Evolutionary conservation across 371 early-diverging fungal species (phyloP), one percentile per base, ranked within the genome.

Genomic region (Mucor lusitanicus): DNA sequence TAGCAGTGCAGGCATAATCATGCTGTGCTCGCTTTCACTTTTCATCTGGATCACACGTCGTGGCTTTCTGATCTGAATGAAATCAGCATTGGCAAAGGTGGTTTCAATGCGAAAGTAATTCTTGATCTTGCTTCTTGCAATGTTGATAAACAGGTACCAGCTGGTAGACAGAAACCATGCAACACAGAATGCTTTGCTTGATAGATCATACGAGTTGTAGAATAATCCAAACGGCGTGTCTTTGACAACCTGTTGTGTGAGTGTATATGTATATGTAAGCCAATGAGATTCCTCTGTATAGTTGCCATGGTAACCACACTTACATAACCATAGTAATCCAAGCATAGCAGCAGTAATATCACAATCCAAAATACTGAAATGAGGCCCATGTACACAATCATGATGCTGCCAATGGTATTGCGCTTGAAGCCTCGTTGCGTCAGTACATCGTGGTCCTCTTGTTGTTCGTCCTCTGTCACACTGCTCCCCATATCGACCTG

Each of bases 291-390:
- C n/a, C n/a, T n/a, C n/a, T n/a, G n/a, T n/a, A 9, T 12, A 3
- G 6, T 13, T 25, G 69, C 55, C 13, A 32, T 33, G 17, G 9
- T 42, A 19, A 1, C 12, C 8, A 15, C 60, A 55, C 65, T 57
- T 61, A 73, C 79, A 71, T 76, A 72, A 15, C 80, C 77, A 59
- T 80, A 92, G 79, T 91, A 90, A 73, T 92, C 92, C 6, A 85
- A 63, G 37, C 83, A 81, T 6, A 91, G 64, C 9, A 90, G 66
- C 25, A 83, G 72, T 50, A 91, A 63, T 19, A 87, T 75, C 9
- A 80, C 77, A 11, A 88, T 67, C 87, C 88, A 90, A 30, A 81
- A 79, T 17, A 87, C 46, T 7, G 89, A 85, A 6, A 85, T 69
- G 8, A 74, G 8, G 9, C 73, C 46, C 37, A 84, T 77, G 54